A percentile compares a stretch with the other conserved stretches of the same genome.
phyloP scores from a whole-genome alignment of 768 basidiomycete genomes.

The Boletellus ananas region DNA sequence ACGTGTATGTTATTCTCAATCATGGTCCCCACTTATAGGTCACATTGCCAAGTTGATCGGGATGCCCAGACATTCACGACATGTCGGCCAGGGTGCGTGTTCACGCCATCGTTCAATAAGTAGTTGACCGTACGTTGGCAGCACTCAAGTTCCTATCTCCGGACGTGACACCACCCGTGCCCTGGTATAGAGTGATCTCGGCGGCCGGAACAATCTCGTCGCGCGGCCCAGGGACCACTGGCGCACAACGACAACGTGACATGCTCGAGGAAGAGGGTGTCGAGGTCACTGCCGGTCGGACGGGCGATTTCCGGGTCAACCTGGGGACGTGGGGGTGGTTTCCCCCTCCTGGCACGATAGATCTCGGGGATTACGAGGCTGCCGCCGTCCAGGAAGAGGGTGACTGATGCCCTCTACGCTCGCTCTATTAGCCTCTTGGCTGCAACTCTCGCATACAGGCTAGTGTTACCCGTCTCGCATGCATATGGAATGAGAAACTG shows the following conservation, averaged over 20 bases:
- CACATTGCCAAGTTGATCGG: constrained; percentile 78
- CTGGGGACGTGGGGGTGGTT: constrained; percentile 66
- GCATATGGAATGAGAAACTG: not conserved
- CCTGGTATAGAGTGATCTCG: constrained; percentile 78
- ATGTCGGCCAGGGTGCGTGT: constrained; percentile 73
- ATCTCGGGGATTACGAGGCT: constrained; percentile 12
- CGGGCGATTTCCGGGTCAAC: constrained; percentile 58
- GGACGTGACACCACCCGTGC: constrained; percentile 59
- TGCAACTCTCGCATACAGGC: too few species aligned
- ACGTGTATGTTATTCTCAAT: constrained; percentile 2
- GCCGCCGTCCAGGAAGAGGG: not conserved
- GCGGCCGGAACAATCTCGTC: constrained; percentile 75
- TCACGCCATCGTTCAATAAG: not conserved
- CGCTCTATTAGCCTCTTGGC: too few species aligned
- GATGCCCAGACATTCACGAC: constrained; percentile 74
- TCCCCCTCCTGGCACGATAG: constrained; percentile 35
- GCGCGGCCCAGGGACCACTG: constrained; percentile 77
- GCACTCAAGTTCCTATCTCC: constrained; percentile 75
- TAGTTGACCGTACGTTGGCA: constrained; percentile 26
- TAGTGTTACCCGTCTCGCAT: too few species aligned
- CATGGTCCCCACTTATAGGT: constrained; percentile 36
- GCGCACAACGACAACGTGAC: constrained; percentile 73
- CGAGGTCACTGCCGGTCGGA: constrained; percentile 58
- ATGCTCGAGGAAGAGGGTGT: constrained; percentile 78
- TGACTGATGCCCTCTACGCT: not conserved